Conservation (phyloP, 495 filamentous ascomycete genomes). For the Penicillium lagena region DNA sequence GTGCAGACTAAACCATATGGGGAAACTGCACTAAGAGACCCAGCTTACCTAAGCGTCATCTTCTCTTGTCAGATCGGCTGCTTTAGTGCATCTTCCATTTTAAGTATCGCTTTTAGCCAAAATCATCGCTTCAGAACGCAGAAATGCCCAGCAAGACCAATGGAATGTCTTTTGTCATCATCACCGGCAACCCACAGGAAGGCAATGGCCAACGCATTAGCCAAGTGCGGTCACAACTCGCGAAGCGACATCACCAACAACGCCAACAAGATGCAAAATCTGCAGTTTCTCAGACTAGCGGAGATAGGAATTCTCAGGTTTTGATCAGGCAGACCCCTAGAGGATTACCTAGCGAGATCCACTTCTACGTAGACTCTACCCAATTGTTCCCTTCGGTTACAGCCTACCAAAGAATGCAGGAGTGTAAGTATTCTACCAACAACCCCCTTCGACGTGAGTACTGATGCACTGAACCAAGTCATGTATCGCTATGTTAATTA, state of each 20-base stretch:
- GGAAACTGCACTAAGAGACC: slow-evolving; percentile 9
- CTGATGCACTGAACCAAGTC: slow-evolving; percentile 1
- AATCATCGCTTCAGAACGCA: neutral
- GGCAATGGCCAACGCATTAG: slow-evolving; percentile 11
- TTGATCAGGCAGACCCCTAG: neutral
- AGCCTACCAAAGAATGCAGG: slow-evolving; percentile 2
- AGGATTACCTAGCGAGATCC: neutral
- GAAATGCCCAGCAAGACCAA: neutral
- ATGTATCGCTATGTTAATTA: slow-evolving; percentile 10
- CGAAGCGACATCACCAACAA: slow-evolving; percentile 1
- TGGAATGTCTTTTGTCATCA: slow-evolving; percentile 9
- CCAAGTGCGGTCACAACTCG: slow-evolving; percentile 3
- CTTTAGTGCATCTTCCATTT: neutral
- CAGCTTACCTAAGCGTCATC: neutral
- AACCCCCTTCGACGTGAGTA: too few species aligned
- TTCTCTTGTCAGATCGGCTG: neutral
- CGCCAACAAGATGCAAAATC: neutral
- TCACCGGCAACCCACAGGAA: slow-evolving; percentile 10
- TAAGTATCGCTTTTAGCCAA: neutral
- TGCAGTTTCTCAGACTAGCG: neutral
- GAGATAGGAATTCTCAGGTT: neutral
- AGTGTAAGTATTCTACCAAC: slow-evolving; percentile 1
- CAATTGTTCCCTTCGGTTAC: slow-evolving; percentile 3
- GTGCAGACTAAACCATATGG: slow-evolving; percentile 2
- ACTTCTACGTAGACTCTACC: neutral